Percentiles rank a stretch among this genome's conserved stretches.
Conservation (phyloP, 2,329 filamentous ascomycete genomes). For the Chalara sp. region DNA sequence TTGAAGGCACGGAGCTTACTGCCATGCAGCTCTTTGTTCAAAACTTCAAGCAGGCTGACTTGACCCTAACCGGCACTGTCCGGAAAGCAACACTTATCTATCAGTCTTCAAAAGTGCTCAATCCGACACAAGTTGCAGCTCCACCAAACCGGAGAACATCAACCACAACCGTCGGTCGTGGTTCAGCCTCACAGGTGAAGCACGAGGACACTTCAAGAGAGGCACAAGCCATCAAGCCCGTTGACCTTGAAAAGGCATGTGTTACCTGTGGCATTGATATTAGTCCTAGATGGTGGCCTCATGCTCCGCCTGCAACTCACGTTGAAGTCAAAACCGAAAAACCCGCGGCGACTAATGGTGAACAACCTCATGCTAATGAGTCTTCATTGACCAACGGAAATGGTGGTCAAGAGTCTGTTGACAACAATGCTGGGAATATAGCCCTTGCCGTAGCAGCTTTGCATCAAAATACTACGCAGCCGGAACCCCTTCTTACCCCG, state of each 20-base stretch:
- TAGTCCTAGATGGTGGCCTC: slow-evolving; percentile 65
- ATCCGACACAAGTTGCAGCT: slow-evolving; percentile 15
- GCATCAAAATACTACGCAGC: slow-evolving; percentile 19
- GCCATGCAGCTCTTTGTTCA: slow-evolving; percentile 81
- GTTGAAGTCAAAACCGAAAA: not conserved
- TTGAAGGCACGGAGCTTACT: slow-evolving; percentile 64
- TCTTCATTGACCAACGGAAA: slow-evolving; percentile 10
- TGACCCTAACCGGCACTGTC: slow-evolving; percentile 82
- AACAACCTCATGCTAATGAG: slow-evolving; percentile 7
- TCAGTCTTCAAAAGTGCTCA: slow-evolving; percentile 28
- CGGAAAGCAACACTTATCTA: slow-evolving; percentile 70
- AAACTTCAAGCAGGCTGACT: slow-evolving; percentile 91
- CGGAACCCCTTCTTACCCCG: not conserved
- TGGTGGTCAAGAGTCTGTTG: slow-evolving; percentile 1
- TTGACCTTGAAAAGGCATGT: slow-evolving; percentile 44
- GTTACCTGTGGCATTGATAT: slow-evolving; percentile 62
- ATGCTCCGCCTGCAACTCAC: slow-evolving; percentile 8
- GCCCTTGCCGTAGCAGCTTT: slow-evolving; percentile 27
- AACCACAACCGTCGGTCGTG: slow-evolving; percentile 28
- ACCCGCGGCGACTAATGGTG: slow-evolving; percentile 8
- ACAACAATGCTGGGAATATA: slow-evolving; percentile 16
- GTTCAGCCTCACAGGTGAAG: slow-evolving; percentile 21
- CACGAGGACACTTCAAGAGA: slow-evolving; percentile 15
- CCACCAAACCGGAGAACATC: slow-evolving; percentile 48
- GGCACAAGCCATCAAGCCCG: not conserved